Base-by-base conservation (phyloP, 768 basidiomycete genomes). In the Cubamyces lactineus region DNA sequence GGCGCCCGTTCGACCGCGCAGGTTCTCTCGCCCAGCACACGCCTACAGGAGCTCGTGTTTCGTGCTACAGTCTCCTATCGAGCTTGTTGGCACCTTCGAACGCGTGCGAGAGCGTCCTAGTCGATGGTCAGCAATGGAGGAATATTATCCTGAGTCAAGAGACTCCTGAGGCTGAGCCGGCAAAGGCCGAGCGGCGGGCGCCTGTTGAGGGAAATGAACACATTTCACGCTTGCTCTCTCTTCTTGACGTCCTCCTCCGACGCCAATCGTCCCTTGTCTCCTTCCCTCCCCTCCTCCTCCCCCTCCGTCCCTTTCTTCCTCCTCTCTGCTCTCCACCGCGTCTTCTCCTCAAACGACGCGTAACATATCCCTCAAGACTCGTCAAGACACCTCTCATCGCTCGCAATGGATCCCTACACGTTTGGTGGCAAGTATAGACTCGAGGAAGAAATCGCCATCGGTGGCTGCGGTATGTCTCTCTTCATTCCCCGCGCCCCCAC, bases 401-500 rank as follows among this genome's bases (percentile, higher is more conserved):
- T 30, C 48, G 41, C 38, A 60, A 76, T 75, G 75, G 73, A 75
- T 50, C 48, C 63, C 8, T 71, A 66, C 56, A 82, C 79, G 19
- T 88, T 91, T 67, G 90, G 86, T 57, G 89, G 89, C 47, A 90
- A 90, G 70, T 91, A 91, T 74, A 82, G 85, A 61, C 78, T 91
- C 40, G 89, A 89, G 71, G 87, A 91, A 69, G 89, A 90, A 75
- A 87, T 92, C 67, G 90, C 88, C 16, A 88, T 85, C 65, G 90
- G 90, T 23, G 90, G 90, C 26, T 92, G 90, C 74, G 87, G 87
- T 89, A 53, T 59, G 84, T 42, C 13, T 51, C 34, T 49, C 23
- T 48, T 50, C 38, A 16, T 40, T 53, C 52, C 43, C 15, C 59
- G 23, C 34, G 61, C 24, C 9, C 26, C 49, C 12, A 30, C 2